phyloP scores from a whole-genome alignment of 2,329 filamentous ascomycete genomes.

The Aspergillus tamarii region DNA sequence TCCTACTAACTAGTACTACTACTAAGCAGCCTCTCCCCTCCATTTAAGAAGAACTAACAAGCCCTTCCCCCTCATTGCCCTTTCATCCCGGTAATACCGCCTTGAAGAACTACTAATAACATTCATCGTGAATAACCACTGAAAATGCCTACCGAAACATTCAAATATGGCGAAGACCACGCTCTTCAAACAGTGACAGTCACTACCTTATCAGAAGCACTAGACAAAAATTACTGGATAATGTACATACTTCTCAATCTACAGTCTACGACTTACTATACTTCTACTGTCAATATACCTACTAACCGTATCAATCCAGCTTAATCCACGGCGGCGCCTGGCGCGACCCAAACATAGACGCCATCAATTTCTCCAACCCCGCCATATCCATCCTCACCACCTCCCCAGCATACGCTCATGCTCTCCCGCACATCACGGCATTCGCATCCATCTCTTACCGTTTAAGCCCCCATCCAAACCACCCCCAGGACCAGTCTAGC shows the following conservation, averaged over 20 bases:
- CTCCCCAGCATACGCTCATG: slow-evolving; percentile 16
- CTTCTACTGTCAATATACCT: background rate
- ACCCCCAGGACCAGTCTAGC: slow-evolving; percentile 39
- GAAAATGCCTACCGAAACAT: slow-evolving; percentile 21
- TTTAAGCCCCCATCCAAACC: slow-evolving; percentile 46
- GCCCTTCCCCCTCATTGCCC: background rate
- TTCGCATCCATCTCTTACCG: slow-evolving; percentile 53
- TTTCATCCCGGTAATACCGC: background rate
- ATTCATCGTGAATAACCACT: background rate
- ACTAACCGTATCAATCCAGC: slow-evolving; percentile 23
- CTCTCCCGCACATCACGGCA: slow-evolving; percentile 35
- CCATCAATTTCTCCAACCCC: slow-evolving; percentile 37
- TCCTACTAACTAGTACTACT: background rate
- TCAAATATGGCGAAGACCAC: slow-evolving; percentile 33
- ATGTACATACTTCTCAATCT: slow-evolving; percentile 27
- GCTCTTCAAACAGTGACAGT: slow-evolving; percentile 40
- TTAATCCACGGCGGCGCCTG: slow-evolving; percentile 56
- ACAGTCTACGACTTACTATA: background rate
- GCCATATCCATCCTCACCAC: slow-evolving; percentile 38
- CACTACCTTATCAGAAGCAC: slow-evolving; percentile 24
- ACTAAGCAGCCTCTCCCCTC: background rate
- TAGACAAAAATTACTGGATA: slow-evolving; percentile 40
- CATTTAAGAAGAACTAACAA: background rate
- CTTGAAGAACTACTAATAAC: background rate
- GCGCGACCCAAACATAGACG: slow-evolving; percentile 48